These are phyloP conservation scores for Acidomyces sp. DNA, from an alignment of 495 filamentous ascomycete genomes.

Conservation along the genomic window DNA sequence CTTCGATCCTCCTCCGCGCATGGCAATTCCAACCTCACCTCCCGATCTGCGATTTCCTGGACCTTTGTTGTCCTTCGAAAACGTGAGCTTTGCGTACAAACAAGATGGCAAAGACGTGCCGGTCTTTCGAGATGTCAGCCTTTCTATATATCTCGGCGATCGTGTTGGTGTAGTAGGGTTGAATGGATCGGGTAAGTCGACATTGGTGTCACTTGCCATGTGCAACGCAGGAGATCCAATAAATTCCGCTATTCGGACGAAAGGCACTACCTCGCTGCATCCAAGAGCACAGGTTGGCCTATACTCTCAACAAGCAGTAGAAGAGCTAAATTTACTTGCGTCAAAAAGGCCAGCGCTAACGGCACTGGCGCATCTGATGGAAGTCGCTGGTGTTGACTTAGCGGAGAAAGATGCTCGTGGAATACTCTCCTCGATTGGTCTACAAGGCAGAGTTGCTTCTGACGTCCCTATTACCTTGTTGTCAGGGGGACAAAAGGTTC, in stretches of 20 bases:
- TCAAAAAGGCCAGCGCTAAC: conserved; percentile 39
- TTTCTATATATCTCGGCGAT: conserved; percentile 55
- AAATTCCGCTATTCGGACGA: conserved; percentile 31
- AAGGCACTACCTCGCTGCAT: conserved; percentile 48
- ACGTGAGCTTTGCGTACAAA: conserved; percentile 45
- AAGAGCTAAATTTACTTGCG: conserved; percentile 43
- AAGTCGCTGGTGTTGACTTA: conserved; percentile 35
- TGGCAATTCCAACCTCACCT: conserved; percentile 43
- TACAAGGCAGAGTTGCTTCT: conserved; percentile 50
- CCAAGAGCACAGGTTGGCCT: conserved; percentile 54
- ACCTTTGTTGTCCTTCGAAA: conserved; percentile 54
- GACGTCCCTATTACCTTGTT: conserved; percentile 56
- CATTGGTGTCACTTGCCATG: conserved; percentile 47
- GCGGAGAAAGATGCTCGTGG: conserved; percentile 50
- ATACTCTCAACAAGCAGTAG: conserved; percentile 67
- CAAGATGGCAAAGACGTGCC: conserved; percentile 25
- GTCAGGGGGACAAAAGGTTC: conserved; percentile 67
- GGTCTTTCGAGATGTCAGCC: conserved; percentile 43
- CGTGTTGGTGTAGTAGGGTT: conserved; percentile 60
- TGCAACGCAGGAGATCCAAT: conserved; percentile 24
- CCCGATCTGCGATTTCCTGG: conserved; percentile 62
- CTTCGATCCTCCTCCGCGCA: conserved; percentile 46
- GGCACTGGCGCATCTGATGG: conserved; percentile 45
- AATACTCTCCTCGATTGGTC: conserved; percentile 49
- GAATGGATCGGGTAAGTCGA: conserved; percentile 65